These are phyloP conservation scores for Microdochium paspali DNA, from an alignment of 2,329 filamentous ascomycete species.

Conservation along the genomic window DNA sequence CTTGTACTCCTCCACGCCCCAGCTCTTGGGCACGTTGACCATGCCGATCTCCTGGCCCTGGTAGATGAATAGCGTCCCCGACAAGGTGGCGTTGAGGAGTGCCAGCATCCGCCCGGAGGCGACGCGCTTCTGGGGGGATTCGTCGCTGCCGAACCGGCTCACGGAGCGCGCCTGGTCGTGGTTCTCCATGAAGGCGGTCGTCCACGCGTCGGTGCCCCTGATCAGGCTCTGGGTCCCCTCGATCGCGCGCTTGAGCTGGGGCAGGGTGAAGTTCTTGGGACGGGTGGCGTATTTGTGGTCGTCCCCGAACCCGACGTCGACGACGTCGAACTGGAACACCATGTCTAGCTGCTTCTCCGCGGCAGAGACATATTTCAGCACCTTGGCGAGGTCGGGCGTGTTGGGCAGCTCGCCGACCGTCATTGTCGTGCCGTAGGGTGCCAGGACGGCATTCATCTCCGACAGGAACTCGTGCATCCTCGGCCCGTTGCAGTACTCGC, in stretches of 20 bases:
- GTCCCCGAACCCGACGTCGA: conserved; percentile 30
- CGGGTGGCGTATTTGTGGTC: conserved; percentile 21
- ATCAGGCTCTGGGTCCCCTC: conserved; percentile 1
- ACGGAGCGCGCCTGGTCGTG: conserved; percentile 51
- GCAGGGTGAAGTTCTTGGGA: conserved; percentile 1
- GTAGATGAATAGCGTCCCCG: conserved; percentile 48
- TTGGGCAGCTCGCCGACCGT: conserved; percentile 44
- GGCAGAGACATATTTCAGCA: conserved; percentile 36
- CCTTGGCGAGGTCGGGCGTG: conserved; percentile 32
- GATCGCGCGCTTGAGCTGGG: conserved; percentile 2
- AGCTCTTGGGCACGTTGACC: conserved; percentile 39
- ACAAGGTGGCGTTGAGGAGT: conserved; percentile 34
- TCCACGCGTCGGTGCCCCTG: conserved; percentile 43
- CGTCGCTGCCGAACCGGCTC: conserved; percentile 38
- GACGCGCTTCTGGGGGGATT: conserved; percentile 28
- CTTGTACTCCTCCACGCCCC: conserved; percentile 36
- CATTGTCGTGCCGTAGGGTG: conserved; percentile 41
- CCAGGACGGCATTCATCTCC: conserved; percentile 37
- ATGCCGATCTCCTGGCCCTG: conserved; percentile 55
- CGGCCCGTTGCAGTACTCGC: conserved; percentile 43
- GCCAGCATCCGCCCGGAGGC: conserved; percentile 43
- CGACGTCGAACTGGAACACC: conserved; percentile 36
- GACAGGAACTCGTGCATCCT: conserved; percentile 41
- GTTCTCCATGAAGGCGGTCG: conserved; percentile 53
- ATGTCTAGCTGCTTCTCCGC: conserved; percentile 36